A percentile compares a stretch with the other conserved stretches of the same genome.
phyloP scores from a whole-genome alignment of 108 stramenopile genomes.

The Nitzschia putrida region DNA sequence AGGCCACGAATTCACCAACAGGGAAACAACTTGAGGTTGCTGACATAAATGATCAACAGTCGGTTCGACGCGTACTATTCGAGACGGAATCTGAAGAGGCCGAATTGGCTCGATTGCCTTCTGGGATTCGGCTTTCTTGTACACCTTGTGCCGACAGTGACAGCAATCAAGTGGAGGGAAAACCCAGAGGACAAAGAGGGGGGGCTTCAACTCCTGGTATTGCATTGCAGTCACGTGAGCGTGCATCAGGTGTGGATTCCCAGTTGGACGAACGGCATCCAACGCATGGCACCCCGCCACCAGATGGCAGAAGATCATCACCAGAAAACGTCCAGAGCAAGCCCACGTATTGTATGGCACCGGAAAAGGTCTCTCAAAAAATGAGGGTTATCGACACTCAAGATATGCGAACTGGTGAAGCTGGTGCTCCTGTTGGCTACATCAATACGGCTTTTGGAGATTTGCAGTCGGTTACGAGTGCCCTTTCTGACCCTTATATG shows the following conservation, averaged over 20 bases:
- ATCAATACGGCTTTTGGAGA: constrained; percentile 31
- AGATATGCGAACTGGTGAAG: background rate
- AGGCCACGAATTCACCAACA: background rate
- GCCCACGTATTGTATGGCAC: background rate
- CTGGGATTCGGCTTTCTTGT: background rate
- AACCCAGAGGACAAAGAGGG: background rate
- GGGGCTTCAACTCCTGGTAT: background rate
- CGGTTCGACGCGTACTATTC: background rate
- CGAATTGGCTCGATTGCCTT: constrained; percentile 2
- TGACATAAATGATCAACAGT: too few relatives aligned
- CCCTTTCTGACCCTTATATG: constrained; percentile 27
- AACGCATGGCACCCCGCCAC: background rate
- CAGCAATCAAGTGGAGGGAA: background rate
- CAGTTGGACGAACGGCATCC: background rate
- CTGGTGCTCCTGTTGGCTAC: constrained; percentile 16
- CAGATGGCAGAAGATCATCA: background rate
- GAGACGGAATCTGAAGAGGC: constrained; percentile 1
- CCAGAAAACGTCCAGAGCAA: background rate
- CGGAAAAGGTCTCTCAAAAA: background rate
- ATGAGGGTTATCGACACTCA: background rate
- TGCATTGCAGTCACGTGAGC: background rate
- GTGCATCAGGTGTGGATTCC: background rate
- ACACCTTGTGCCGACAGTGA: background rate
- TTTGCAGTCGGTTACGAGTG: constrained; percentile 31
- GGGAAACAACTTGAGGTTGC: too few relatives aligned